Evolutionary conservation across 495 filamentous ascomycete species (phyloP).

Genomic region (Xylaria bambusicola): DNA sequence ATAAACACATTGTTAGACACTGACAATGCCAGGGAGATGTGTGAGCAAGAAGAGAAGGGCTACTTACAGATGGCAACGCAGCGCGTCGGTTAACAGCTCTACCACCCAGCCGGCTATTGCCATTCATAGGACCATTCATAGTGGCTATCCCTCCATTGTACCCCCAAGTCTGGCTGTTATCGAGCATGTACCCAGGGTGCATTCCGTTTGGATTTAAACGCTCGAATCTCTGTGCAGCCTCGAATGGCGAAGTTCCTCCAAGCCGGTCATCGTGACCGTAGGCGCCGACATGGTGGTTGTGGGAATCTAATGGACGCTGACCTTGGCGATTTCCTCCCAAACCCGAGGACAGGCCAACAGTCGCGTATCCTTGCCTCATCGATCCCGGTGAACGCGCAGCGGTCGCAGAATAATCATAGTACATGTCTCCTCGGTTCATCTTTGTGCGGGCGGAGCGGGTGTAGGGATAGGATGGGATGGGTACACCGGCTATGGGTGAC

Average conservation of each 20-base stretch:
- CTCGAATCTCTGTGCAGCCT: conserved; percentile 53
- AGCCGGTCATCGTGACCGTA: conserved; percentile 54
- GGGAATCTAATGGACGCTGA: conserved; percentile 51
- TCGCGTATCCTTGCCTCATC: conserved; percentile 50
- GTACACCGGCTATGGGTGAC: conserved; percentile 36
- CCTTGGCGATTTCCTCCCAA: conserved; percentile 66
- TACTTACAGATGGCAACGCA: conserved; percentile 51
- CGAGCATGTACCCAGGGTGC: conserved; percentile 41
- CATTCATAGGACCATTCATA: conserved; percentile 51
- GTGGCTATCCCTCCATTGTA: conserved; percentile 50
- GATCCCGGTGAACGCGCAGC: conserved; percentile 46
- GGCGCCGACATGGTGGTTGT: conserved; percentile 37
- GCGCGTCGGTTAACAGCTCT: conserved; percentile 46
- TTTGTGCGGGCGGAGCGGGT: conserved; percentile 33
- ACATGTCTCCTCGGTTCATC: conserved; percentile 61
- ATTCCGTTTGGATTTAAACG: conserved; percentile 43
- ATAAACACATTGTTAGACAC: conserved; percentile 11
- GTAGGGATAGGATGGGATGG: conserved; percentile 14
- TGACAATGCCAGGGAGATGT: background rate
- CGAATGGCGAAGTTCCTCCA: conserved; percentile 57
- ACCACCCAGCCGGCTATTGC: conserved; percentile 44
- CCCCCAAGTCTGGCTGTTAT: conserved; percentile 52
- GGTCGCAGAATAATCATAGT: conserved; percentile 37
- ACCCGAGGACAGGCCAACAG: conserved; percentile 53
- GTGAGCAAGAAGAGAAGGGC: background rate